Percentiles rank a stretch among this genome's conserved stretches.
These are phyloP conservation scores for Lactarius psammicola DNA, from an alignment of 768 basidiomycete genomes.

Conservation along the genomic window DNA sequence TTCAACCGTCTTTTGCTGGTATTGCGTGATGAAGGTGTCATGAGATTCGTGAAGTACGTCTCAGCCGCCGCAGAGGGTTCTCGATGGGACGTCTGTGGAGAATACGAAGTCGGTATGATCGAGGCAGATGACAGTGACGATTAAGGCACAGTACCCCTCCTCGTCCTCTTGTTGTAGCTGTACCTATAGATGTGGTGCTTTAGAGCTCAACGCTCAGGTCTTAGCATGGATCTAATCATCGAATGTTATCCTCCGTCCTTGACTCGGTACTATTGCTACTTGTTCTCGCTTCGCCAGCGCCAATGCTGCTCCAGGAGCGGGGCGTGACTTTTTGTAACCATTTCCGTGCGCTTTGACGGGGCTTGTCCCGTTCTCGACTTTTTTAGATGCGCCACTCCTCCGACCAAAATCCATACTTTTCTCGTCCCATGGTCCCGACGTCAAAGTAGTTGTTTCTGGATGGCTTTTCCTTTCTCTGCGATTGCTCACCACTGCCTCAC, in stretches of 20 bases:
- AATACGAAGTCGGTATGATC: constrained; percentile 87
- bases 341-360: too few species aligned
- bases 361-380: background rate
- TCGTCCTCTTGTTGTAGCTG: background rate
- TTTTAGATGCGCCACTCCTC: background rate
- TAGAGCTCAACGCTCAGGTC: background rate
- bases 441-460: background rate
- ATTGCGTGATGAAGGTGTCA: constrained; percentile 86
- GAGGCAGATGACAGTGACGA: constrained; percentile 37
- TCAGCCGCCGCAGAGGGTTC: constrained; percentile 86
- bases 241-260: constrained; percentile 74
- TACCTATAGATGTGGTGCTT: constrained; percentile 7
- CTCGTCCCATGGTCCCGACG: background rate
- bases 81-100: constrained; percentile 90
- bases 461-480: background rate
- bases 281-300: constrained; percentile 75
- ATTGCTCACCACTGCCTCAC: background rate
- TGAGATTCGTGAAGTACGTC: constrained; percentile 95
- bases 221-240: constrained; percentile 35
- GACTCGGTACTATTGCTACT: constrained; percentile 66
- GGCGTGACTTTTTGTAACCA: constrained; percentile 43
- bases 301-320: constrained; percentile 77
- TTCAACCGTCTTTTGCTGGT: constrained; percentile 90
- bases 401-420: background rate
- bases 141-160: background rate